Conservation (phyloP, 2,329 filamentous ascomycete genomes). For the Tolypocladium inflatum region DNA sequence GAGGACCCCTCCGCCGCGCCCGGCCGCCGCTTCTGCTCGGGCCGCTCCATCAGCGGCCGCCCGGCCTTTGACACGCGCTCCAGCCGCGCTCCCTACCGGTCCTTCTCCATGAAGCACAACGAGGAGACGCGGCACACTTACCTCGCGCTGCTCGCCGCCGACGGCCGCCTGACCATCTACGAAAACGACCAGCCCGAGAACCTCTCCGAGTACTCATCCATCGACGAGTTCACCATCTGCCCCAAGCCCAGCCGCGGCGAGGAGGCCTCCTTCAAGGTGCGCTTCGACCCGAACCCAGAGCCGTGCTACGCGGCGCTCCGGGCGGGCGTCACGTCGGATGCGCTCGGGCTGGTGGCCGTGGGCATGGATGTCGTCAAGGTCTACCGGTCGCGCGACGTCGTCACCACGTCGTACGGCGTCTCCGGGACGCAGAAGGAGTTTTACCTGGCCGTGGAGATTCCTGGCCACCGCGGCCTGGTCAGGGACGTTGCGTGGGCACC, state of each 20-base stretch:
- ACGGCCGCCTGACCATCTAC: constrained; percentile 70
- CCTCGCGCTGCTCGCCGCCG: constrained; percentile 74
- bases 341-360: constrained; percentile 73
- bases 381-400: constrained; percentile 62
- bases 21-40: constrained; percentile 69
- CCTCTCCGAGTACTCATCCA: constrained; percentile 61
- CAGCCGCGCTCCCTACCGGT: constrained; percentile 58
- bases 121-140: constrained; percentile 74
- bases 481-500: constrained; percentile 89
- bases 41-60: constrained; percentile 36
- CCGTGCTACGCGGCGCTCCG: constrained; percentile 68
- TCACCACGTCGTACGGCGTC: constrained; percentile 40
- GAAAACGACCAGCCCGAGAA: constrained; percentile 82
- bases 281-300: constrained; percentile 81
- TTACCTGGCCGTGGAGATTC: constrained; percentile 71
- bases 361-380: constrained; percentile 77
- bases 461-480: constrained; percentile 65
- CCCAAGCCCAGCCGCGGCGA: constrained; percentile 66
- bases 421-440: constrained; percentile 61
- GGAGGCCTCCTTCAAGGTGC: constrained; percentile 77
- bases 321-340: constrained; percentile 72
- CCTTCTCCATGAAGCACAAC: constrained; percentile 76
- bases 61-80: constrained; percentile 47
- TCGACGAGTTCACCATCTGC: constrained; percentile 71
- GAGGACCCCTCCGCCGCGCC: constrained; percentile 77